These are phyloP conservation scores for Rubia occidens DNA, from an alignment of 305 asterid species.

Conservation along the genomic window DNA sequence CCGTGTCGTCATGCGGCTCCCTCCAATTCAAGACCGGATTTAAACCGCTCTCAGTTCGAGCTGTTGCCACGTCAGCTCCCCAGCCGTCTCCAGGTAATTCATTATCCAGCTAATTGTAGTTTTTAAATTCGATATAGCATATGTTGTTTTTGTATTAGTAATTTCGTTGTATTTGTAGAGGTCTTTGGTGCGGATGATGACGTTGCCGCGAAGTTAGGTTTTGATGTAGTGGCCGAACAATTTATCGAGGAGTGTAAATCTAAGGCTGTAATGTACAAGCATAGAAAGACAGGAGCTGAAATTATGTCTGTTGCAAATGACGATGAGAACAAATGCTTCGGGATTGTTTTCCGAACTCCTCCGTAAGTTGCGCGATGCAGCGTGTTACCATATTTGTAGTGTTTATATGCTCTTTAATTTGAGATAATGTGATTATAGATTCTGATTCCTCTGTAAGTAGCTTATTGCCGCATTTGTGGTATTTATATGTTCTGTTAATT, in stretches of 20 bases:
- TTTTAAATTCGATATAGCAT: not conserved
- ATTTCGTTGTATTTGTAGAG: constrained; percentile 24
- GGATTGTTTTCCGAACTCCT: constrained; percentile 89
- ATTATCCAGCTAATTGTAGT: not conserved
- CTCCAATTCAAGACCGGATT: constrained; percentile 34
- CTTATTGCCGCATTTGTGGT: not conserved
- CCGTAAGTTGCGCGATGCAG: constrained; percentile 46
- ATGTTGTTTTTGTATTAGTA: not conserved
- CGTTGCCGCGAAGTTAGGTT: constrained; percentile 78
- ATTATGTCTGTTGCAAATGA: constrained; percentile 87
- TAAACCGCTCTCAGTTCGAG: constrained; percentile 43
- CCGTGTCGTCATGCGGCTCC: constrained; percentile 32
- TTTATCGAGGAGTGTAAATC: constrained; percentile 94
- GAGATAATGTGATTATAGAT: not conserved
- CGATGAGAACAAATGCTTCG: constrained; percentile 93
- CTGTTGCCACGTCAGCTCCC: constrained; percentile 62
- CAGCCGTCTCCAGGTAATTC: constrained; percentile 51
- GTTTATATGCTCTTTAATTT: not conserved
- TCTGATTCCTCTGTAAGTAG: not conserved
- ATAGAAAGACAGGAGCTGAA: constrained; percentile 92
- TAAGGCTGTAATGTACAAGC: constrained; percentile 80
- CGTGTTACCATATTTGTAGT: too few relatives aligned
- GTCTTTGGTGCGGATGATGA: constrained; percentile 62
- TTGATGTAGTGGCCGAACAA: constrained; percentile 77
- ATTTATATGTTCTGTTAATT: not conserved